Evolutionary conservation across 208 protist species (phyloP).

Genomic region (Leishmania major): DNA sequence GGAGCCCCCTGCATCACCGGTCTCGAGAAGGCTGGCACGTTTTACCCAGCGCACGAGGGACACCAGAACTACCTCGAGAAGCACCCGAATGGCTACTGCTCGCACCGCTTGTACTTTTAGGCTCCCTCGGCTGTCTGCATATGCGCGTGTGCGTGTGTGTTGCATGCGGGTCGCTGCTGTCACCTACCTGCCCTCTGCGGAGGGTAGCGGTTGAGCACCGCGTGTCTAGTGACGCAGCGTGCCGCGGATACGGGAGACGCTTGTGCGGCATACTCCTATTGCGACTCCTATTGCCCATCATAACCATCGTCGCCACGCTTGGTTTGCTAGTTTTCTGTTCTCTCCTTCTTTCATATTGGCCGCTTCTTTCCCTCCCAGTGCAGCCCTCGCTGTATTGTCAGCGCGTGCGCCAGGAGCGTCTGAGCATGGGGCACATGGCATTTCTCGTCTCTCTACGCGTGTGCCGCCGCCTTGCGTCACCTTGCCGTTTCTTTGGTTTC

Average conservation of each 20-base stretch:
- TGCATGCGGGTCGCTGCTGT: background rate
- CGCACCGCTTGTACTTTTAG: slow-evolving; percentile 79
- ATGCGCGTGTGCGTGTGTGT: background rate
- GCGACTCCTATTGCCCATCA: background rate
- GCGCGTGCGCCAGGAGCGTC: background rate
- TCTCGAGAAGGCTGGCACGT: slow-evolving; percentile 60
- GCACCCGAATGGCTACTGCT: slow-evolving; percentile 80
- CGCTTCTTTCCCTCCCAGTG: too few species aligned
- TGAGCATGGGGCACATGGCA: background rate
- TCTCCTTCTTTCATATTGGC: too few species aligned
- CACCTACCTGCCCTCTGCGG: background rate
- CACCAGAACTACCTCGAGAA: slow-evolving; percentile 90
- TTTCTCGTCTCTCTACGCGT: background rate
- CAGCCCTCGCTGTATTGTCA: too few species aligned
- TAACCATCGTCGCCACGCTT: background rate
- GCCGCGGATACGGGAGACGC: background rate
- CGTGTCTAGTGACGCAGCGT: background rate
- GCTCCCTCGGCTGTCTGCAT: background rate
- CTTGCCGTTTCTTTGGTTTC: background rate
- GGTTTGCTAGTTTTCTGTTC: background rate
- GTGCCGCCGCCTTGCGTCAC: background rate
- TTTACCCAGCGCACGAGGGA: slow-evolving; percentile 89
- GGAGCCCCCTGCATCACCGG: slow-evolving; percentile 65
- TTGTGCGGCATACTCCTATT: background rate
- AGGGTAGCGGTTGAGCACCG: background rate